These are phyloP conservation scores for Mycena chlorophos DNA, from an alignment of 768 basidiomycete genomes.

Conservation along the genomic window DNA sequence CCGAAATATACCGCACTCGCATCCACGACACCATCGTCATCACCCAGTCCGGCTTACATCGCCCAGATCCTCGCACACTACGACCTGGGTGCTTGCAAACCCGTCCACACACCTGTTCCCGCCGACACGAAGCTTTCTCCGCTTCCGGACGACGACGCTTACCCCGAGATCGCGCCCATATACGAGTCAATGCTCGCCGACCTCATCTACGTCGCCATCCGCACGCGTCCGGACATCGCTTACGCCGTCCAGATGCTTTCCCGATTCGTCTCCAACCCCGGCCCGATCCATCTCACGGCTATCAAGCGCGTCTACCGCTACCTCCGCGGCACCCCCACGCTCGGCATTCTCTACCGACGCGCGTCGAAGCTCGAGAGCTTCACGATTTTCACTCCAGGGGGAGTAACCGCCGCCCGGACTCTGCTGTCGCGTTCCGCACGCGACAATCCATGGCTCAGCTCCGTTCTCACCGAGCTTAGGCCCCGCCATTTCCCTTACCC, in stretches of 20 bases:
- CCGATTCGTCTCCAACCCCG: slow-evolving; percentile 15
- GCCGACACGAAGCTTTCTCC: slow-evolving; percentile 1
- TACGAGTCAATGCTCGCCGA: slow-evolving; percentile 10
- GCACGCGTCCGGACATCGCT: slow-evolving; percentile 16
- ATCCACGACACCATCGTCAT: slow-evolving; percentile 19
- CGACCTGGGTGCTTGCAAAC: slow-evolving; percentile 12
- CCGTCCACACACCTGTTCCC: slow-evolving; percentile 22
- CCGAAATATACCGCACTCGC: slow-evolving; percentile 21
- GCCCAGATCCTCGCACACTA: slow-evolving; percentile 15
- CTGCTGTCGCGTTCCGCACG: too few relatives aligned
- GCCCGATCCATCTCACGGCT: slow-evolving; percentile 15
- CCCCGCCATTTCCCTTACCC: slow-evolving; percentile 2
- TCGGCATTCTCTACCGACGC: slow-evolving; percentile 7
- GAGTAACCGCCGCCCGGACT: not conserved
- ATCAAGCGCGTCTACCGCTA: slow-evolving; percentile 21
- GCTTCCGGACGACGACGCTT: not conserved
- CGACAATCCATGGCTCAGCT: too few relatives aligned
- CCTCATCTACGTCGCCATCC: slow-evolving; percentile 17
- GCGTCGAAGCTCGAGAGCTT: too few relatives aligned
- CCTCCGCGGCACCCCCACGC: slow-evolving; percentile 12
- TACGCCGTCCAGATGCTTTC: slow-evolving; percentile 18
- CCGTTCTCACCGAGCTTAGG: too few relatives aligned
- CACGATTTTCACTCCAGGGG: not conserved
- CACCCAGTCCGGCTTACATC: slow-evolving; percentile 27
- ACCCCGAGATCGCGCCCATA: not conserved